Evolutionary conservation across 495 filamentous ascomycete species (phyloP), one percentile per base, ranked within the genome.

Genomic region (Podospora sp.): DNA sequence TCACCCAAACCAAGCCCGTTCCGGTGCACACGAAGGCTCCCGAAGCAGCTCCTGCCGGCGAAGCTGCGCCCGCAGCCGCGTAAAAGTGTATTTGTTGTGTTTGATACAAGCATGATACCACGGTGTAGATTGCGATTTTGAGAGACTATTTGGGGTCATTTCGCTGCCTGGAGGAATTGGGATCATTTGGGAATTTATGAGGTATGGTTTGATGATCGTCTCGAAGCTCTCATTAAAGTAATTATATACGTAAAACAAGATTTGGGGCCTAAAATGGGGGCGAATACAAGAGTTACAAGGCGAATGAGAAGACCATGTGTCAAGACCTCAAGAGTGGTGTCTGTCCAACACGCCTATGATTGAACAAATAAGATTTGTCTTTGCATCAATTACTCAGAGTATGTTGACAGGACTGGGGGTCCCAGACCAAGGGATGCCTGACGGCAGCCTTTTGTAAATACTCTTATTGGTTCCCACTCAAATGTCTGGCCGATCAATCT

Each of bases 1-100:
- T 83, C 56, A 83, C 82, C 0, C 63, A 79, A 68, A 63, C 60
- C 8, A 77, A 74, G 65, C 29, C 63, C 6, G 21, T 74, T 6
- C 53, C 70, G 2, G 70, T 69, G 9, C 53, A 74, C 16, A 26
- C 40, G 16, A 70, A 73, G 70, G 56, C 65, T 50, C 57, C 50
- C n/a, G 66, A 62, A 7, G 65, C 40, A 8, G 22, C 14, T 4
- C 62, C 62, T 6, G 27, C 51, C 9, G 56, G 21, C 6, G 56
- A 59, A n/a, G 56, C 22, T n/a, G 16, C 22, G 5, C 56, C 56
- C n/a, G 56, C 25, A 6, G 56, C 56, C n/a, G 56, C 22, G 16
- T 26, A 22, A 55, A 55, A 27, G 56, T 33, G 56, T 59, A 59
- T 59, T 59, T 59, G 22, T n/a, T 46, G 6, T 59, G 8, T 59